These are phyloP conservation scores for Panicum miliaceum DNA, from an alignment of 176 grass and related monocot species.

Conservation along the genomic window DNA sequence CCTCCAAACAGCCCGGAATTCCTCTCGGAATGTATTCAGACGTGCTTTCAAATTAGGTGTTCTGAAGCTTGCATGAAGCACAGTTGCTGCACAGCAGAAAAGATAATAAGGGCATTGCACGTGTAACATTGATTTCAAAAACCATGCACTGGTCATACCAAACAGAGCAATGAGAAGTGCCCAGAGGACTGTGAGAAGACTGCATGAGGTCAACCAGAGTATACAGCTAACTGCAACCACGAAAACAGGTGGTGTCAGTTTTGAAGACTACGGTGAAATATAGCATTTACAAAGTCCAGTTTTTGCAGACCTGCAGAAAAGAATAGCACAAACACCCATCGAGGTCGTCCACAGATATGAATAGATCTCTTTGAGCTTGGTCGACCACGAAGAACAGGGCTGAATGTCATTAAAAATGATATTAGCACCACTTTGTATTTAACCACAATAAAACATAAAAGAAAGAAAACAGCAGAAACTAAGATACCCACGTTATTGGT, in stretches of 20 bases:
- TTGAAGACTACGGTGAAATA: not conserved
- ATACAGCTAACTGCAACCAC: constrained; percentile 81
- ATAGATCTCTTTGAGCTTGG: constrained; percentile 90
- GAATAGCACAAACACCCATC: constrained; percentile 86
- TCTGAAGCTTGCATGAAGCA: constrained; percentile 96
- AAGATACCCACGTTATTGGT: constrained; percentile 64
- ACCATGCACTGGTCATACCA: constrained; percentile 55
- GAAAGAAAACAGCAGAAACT: constrained; percentile 29
- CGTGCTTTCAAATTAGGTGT: constrained; percentile 98
- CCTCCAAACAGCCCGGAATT: constrained; percentile 92
- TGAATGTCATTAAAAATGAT: constrained; percentile 24
- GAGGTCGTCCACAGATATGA: constrained; percentile 95
- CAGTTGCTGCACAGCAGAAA: constrained; percentile 57
- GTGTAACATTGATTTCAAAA: constrained; percentile 26
- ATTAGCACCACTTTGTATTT: constrained; percentile 19
- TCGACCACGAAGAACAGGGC: constrained; percentile 89
- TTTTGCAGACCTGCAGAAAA: constrained; percentile 73
- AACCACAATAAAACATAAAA: not conserved
- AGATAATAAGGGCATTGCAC: constrained; percentile 23
- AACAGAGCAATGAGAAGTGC: constrained; percentile 84
- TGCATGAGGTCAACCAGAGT: constrained; percentile 93
- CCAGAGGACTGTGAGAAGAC: constrained; percentile 87
- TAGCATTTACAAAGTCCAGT: not conserved
- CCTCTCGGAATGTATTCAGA: constrained; percentile 97
- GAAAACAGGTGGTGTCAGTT: constrained; percentile 29